Evolutionary conservation across 2,329 filamentous ascomycete species (phyloP).

Genomic region (Phaeophleospora eucalypticola): DNA sequence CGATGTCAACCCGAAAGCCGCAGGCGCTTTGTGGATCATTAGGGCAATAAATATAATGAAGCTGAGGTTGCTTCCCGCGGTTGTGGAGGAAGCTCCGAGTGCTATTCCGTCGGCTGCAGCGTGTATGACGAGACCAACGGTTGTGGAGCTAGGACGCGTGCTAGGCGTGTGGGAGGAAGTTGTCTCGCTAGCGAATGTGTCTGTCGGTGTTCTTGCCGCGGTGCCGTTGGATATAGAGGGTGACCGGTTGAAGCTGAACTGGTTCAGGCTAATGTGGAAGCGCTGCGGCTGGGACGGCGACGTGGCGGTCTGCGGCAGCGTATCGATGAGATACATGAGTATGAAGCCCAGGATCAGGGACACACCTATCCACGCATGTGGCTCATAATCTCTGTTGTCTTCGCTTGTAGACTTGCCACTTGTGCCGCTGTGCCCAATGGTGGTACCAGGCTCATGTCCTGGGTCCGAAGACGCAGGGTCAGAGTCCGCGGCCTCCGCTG

Average conservation of each 20-base stretch:
- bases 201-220: conserved; percentile 11
- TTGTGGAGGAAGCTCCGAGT: conserved; percentile 73
- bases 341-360: conserved; percentile 85
- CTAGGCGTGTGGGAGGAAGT: conserved; percentile 1
- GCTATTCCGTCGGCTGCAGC: conserved; percentile 93
- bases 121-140: conserved; percentile 91
- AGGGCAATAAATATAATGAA: conserved; percentile 94
- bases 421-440: background rate
- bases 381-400: conserved; percentile 40
- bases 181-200: conserved; percentile 17
- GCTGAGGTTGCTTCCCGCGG: conserved; percentile 68
- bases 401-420: background rate
- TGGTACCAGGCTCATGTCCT: conserved; percentile 15
- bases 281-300: conserved; percentile 53
- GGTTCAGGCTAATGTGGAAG: conserved; percentile 84
- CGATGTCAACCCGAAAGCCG: conserved; percentile 89
- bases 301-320: conserved; percentile 68
- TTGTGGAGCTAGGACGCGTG: conserved; percentile 50
- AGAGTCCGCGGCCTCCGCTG: conserved; percentile 13
- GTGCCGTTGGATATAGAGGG: conserved; percentile 24
- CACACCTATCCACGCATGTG: conserved; percentile 77
- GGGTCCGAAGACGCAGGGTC: conserved; percentile 12
- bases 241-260: conserved; percentile 53
- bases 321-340: conserved; percentile 94
- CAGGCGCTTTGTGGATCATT: conserved; percentile 91